Percentiles rank a stretch among this genome's conserved stretches.
These are phyloP conservation scores for Ophiosphaerella herpotricha DNA, from an alignment of 2,329 filamentous ascomycete genomes.

Conservation along the genomic window DNA sequence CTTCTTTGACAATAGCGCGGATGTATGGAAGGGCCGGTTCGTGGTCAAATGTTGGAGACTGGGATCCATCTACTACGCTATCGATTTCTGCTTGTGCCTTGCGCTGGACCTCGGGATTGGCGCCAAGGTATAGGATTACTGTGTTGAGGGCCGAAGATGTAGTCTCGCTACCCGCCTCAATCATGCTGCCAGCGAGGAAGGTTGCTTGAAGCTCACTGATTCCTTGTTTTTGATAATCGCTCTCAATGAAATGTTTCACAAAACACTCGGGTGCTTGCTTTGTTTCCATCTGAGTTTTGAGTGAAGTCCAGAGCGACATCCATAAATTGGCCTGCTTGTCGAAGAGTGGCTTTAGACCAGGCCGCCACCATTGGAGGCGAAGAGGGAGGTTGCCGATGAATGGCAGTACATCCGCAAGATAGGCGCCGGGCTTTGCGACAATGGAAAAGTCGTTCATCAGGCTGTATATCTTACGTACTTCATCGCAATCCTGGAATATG, in stretches of 20 bases:
- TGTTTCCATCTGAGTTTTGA: conserved; percentile 38
- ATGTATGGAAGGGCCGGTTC: conserved; percentile 48
- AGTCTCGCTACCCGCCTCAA: conserved; percentile 50
- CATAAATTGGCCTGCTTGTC: conserved; percentile 40
- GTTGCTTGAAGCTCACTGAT: conserved; percentile 43
- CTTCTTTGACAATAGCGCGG: conserved; percentile 47
- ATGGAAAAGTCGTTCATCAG: conserved; percentile 44
- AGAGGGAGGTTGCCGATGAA: conserved; percentile 33
- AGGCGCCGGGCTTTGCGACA: conserved; percentile 33
- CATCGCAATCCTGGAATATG: conserved; percentile 32
- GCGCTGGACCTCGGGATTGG: conserved; percentile 20
- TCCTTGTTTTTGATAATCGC: conserved; percentile 45
- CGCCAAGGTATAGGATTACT: conserved; percentile 36
- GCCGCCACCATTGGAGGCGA: conserved; percentile 39
- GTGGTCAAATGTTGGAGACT: conserved; percentile 49
- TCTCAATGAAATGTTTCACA: conserved; percentile 41
- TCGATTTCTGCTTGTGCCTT: conserved; percentile 32
- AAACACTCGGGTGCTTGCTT: conserved; percentile 43
- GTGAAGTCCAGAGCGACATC: conserved; percentile 37
- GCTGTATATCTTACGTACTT: conserved; percentile 38
- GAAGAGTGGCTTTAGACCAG: conserved; percentile 31
- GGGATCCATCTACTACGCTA: conserved; percentile 15
- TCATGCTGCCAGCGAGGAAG: conserved; percentile 42
- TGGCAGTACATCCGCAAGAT: conserved; percentile 38
- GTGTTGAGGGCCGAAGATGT: conserved; percentile 45